These are phyloP conservation scores for Cordyceps fumosorosea DNA, from an alignment of 2,329 filamentous ascomycete genomes.

Conservation along the genomic window DNA sequence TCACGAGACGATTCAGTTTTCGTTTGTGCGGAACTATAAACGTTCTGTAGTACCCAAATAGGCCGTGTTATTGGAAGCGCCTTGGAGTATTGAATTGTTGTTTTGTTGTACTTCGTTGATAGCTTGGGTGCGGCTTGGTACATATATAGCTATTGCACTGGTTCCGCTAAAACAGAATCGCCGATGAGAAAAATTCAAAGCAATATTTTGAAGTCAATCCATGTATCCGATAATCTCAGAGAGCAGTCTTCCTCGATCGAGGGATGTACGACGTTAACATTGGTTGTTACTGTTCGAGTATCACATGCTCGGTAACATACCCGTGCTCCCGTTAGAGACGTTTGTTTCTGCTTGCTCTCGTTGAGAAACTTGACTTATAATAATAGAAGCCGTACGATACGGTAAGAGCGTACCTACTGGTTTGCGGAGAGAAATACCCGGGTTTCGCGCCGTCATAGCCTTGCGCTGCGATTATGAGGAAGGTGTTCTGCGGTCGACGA, in stretches of 20 bases:
- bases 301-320: not conserved
- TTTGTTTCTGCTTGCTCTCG: not conserved
- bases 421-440: not conserved
- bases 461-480: not conserved
- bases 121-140: too few species aligned
- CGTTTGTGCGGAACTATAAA: not conserved
- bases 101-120: not conserved
- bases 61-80: not conserved
- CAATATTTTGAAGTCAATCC: not conserved
- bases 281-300: not conserved
- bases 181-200: too few species aligned
- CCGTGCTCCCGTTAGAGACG: not conserved
- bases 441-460: not conserved
- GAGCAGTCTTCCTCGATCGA: not conserved
- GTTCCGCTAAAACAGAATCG: too few species aligned
- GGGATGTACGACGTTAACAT: not conserved
- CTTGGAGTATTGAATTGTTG: not conserved
- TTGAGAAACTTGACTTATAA: not conserved
- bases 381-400: not conserved
- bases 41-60: not conserved
- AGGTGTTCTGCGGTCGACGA: not conserved
- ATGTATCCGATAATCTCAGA: not conserved
- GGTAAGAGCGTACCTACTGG: not conserved
- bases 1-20: not conserved
- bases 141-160: too few species aligned